These are phyloP conservation scores for Gossypium anomalum DNA, from an alignment of 345 rosid species.

Conservation along the genomic window DNA sequence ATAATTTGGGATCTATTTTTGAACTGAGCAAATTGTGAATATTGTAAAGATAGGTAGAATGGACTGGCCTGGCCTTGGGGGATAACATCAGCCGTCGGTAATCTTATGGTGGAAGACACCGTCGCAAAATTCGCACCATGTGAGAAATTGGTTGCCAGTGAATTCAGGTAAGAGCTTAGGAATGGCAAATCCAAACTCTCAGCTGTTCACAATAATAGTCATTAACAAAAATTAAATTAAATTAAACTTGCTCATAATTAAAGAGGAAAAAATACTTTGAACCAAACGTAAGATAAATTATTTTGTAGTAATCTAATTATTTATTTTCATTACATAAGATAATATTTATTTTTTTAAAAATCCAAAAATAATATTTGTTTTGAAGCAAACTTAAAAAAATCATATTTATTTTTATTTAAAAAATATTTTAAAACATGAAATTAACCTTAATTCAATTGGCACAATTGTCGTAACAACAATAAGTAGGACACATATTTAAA, in stretches of 20 bases:
- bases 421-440: too few relatives aligned
- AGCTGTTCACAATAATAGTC: conserved; percentile 11
- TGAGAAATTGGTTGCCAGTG: conserved; percentile 28
- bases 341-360: too few relatives aligned
- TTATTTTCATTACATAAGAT: too few relatives aligned
- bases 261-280: too few relatives aligned
- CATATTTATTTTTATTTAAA: too few relatives aligned
- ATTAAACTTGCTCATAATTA: neutral
- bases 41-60: conserved; percentile 37
- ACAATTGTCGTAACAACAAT: neutral
- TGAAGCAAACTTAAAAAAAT: too few relatives aligned
- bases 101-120: conserved; percentile 21
- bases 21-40: conserved; percentile 39
- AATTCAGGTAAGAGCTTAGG: conserved; percentile 31
- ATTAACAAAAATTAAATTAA: neutral
- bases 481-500: too few relatives aligned
- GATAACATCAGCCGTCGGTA: conserved; percentile 10
- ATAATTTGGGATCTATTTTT: conserved; percentile 33
- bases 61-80: conserved; percentile 38
- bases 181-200: conserved; percentile 22
- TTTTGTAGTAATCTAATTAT: too few relatives aligned
- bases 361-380: too few relatives aligned
- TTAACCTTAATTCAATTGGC: neutral
- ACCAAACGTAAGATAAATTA: too few relatives aligned
- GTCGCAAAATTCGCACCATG: conserved; percentile 39